Evolutionary conservation across 1,139 yeast genomes (phyloP).

Genomic region (Torulaspora pretoriensis): DNA sequence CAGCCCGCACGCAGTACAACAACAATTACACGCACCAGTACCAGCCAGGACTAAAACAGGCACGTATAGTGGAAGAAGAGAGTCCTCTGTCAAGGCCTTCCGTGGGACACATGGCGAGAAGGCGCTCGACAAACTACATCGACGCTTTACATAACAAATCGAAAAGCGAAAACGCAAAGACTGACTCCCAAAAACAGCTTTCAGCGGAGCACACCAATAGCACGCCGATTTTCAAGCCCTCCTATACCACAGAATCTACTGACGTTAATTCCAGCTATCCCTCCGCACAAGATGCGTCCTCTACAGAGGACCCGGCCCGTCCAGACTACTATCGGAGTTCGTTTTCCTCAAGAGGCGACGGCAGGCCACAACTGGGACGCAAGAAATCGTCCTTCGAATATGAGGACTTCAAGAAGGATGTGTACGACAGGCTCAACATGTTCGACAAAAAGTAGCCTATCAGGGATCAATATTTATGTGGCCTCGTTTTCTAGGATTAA

Average conservation of each 20-base stretch:
- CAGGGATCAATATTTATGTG: background rate
- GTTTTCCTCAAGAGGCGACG: slow-evolving; percentile 2
- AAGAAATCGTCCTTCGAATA: slow-evolving; percentile 30
- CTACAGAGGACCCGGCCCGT: background rate
- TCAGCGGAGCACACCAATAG: slow-evolving; percentile 2
- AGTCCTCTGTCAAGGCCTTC: slow-evolving; percentile 1
- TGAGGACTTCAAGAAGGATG: slow-evolving; percentile 34
- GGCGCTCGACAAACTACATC: slow-evolving; percentile 25
- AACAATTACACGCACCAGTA: slow-evolving; percentile 3
- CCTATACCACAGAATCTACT: slow-evolving; percentile 7
- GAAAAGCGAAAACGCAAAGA: slow-evolving; percentile 5
- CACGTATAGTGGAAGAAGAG: background rate
- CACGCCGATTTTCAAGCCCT: slow-evolving; percentile 9
- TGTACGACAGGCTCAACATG: slow-evolving; percentile 28
- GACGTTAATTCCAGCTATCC: background rate
- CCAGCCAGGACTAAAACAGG: slow-evolving; percentile 2
- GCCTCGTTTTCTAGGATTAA: too few relatives aligned
- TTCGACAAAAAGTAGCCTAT: slow-evolving; percentile 16
- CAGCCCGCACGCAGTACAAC: background rate
- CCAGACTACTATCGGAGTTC: slow-evolving; percentile 6
- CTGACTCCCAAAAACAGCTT: slow-evolving; percentile 11
- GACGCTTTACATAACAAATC: slow-evolving; percentile 20
- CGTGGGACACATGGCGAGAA: slow-evolving; percentile 13
- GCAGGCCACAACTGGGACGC: slow-evolving; percentile 8
- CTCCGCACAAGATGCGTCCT: background rate